A percentile compares a stretch with the other conserved stretches of the same genome.
Conservation (phyloP, 345 rosid genomes). For the Salix suchowensis region DNA sequence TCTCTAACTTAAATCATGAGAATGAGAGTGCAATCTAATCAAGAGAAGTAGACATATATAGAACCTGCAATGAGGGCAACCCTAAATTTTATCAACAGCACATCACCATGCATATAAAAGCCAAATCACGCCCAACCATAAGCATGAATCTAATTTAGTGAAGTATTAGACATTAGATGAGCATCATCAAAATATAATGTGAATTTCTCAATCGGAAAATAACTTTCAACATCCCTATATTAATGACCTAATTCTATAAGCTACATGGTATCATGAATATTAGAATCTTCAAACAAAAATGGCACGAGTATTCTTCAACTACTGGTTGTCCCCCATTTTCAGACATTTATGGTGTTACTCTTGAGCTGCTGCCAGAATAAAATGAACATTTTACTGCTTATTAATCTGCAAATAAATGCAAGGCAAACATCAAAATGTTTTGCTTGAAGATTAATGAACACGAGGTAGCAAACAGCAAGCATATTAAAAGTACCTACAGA, state of each 20-base stretch:
- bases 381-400: conserved; percentile 8
- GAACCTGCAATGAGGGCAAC: background rate
- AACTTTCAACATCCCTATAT: conserved; percentile 2
- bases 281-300: conserved; percentile 7
- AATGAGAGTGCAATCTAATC: background rate
- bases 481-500: conserved; percentile 3
- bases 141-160: conserved; percentile 1
- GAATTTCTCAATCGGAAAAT: conserved; percentile 3
- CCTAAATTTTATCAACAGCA: background rate
- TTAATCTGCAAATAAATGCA: background rate
- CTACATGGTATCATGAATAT: conserved; percentile 6
- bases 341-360: conserved; percentile 1
- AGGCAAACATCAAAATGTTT: background rate
- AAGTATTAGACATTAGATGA: conserved; percentile 2
- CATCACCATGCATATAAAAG: background rate
- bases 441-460: background rate
- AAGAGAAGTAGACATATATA: background rate
- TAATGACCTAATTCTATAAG: conserved; percentile 4
- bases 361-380: conserved; percentile 12
- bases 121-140: background rate
- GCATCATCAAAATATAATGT: conserved; percentile 1
- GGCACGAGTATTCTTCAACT: conserved; percentile 9
- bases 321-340: conserved; percentile 5
- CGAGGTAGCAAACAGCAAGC: background rate
- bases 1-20: background rate